phyloP scores from a whole-genome alignment of 2,329 filamentous ascomycete species.

The Cladosporium colombiae region DNA sequence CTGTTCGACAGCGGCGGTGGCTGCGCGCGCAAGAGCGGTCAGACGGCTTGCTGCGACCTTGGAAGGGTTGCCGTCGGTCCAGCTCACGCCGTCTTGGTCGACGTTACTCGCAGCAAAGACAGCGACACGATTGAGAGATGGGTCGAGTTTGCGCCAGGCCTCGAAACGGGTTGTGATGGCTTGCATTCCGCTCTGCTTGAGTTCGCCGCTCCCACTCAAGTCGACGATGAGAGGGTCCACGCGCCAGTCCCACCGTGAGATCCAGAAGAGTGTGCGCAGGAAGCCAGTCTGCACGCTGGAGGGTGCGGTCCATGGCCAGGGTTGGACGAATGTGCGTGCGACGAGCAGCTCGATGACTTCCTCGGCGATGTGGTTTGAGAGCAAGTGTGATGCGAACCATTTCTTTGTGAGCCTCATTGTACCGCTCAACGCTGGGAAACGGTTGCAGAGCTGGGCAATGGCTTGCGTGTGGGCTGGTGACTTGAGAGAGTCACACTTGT shows the following conservation, averaged over 20 bases:
- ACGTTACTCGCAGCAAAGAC: conserved; percentile 80
- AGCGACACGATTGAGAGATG: conserved; percentile 78
- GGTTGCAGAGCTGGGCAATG: conserved; percentile 75
- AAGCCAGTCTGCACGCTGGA: conserved; percentile 79
- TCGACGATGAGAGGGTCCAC: conserved; percentile 80
- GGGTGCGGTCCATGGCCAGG: conserved; percentile 77
- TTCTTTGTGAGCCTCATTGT: conserved; percentile 83
- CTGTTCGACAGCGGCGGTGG: conserved; percentile 56
- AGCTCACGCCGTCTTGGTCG: conserved; percentile 76
- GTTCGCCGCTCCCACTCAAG: conserved; percentile 51
- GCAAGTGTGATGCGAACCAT: conserved; percentile 85
- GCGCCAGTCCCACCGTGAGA: conserved; percentile 91
- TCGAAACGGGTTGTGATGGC: conserved; percentile 71
- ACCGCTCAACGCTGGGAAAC: conserved; percentile 75
- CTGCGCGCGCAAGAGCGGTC: conserved; percentile 77
- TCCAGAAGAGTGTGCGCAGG: conserved; percentile 73
- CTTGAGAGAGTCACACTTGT: conserved; percentile 71
- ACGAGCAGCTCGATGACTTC: conserved; percentile 85
- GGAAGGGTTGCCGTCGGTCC: conserved; percentile 72
- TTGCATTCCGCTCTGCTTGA: conserved; percentile 62
- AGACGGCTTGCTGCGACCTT: conserved; percentile 84
- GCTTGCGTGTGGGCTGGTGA: conserved; percentile 79
- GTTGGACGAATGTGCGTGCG: conserved; percentile 74
- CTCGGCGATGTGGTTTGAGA: conserved; percentile 72
- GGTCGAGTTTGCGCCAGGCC: conserved; percentile 85